A percentile compares a stretch with the other conserved stretches of the same genome.
These are phyloP conservation scores for Trypanosomatidae sp. DNA, from an alignment of 208 protist genomes.

Conservation along the genomic window DNA sequence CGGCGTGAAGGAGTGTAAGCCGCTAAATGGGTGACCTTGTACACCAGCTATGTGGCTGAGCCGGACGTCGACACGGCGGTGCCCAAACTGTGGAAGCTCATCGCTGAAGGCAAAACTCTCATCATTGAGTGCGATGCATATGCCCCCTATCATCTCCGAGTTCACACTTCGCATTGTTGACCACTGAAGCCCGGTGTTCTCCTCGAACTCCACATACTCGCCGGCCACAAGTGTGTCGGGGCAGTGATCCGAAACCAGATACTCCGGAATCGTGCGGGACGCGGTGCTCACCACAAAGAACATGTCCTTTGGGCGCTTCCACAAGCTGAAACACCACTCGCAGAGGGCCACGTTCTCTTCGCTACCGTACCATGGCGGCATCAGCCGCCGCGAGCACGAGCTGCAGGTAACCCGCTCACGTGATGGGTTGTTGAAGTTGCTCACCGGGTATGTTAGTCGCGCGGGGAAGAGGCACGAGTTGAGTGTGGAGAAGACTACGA, in stretches of 20 bases:
- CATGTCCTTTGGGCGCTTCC: conserved; percentile 72
- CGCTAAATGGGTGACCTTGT: conserved; percentile 73
- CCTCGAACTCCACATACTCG: conserved; percentile 75
- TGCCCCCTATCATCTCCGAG: conserved; percentile 42
- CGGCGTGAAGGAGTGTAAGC: conserved; percentile 66
- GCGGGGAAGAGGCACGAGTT: conserved; percentile 70
- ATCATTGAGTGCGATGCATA: conserved; percentile 50
- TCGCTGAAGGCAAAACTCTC: conserved; percentile 67
- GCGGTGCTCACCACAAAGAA: conserved; percentile 47
- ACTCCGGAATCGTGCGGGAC: conserved; percentile 39
- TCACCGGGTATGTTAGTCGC: conserved; percentile 62
- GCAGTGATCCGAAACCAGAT: conserved; percentile 58
- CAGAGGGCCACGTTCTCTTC: conserved; percentile 72
- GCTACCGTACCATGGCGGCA: conserved; percentile 63
- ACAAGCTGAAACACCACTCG: conserved; percentile 75
- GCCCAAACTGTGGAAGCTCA: conserved; percentile 41
- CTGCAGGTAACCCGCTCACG: conserved; percentile 22
- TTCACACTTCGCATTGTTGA: conserved; percentile 70
- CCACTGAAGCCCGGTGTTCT: conserved; percentile 72
- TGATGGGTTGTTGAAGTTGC: conserved; percentile 43
- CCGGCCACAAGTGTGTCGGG: conserved; percentile 49
- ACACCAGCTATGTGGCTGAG: conserved; percentile 73
- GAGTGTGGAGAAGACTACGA: conserved; percentile 82
- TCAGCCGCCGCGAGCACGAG: conserved; percentile 27
- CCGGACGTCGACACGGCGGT: conserved; percentile 58